These are phyloP conservation scores for Barnettozyma populi DNA, from an alignment of 805 yeast genomes.

Conservation along the genomic window DNA sequence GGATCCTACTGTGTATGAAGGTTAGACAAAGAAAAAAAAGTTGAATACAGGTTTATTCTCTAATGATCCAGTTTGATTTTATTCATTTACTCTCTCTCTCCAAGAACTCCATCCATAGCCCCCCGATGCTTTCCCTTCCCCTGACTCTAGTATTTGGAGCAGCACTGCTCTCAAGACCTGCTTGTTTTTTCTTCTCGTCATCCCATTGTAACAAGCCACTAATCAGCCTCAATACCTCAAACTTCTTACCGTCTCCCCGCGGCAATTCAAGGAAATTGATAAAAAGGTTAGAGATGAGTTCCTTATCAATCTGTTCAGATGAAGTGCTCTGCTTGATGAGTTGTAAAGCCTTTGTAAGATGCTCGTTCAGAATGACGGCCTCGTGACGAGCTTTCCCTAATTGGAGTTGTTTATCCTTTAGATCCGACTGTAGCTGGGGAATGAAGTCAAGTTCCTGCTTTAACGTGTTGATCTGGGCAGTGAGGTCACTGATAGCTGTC, in stretches of 20 bases:
- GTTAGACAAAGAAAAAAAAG: too few species aligned
- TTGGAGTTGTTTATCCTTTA: slow-evolving; percentile 65
- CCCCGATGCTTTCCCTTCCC: slow-evolving; percentile 48
- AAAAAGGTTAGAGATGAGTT: slow-evolving; percentile 78
- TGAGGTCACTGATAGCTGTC: not conserved
- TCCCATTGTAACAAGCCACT: slow-evolving; percentile 87
- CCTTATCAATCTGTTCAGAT: slow-evolving; percentile 78
- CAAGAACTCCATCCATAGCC: slow-evolving; percentile 74
- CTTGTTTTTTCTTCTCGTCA: slow-evolving; percentile 67
- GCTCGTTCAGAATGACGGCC: slow-evolving; percentile 89
- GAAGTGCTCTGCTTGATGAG: slow-evolving; percentile 74
- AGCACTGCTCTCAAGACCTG: slow-evolving; percentile 47
- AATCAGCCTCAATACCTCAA: slow-evolving; percentile 82
- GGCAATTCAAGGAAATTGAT: slow-evolving; percentile 83
- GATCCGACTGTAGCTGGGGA: slow-evolving; percentile 43
- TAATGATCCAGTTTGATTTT: not conserved
- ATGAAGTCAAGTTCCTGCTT: slow-evolving; percentile 22
- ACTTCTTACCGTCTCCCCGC: slow-evolving; percentile 90
- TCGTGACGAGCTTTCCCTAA: slow-evolving; percentile 93
- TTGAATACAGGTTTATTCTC: not conserved
- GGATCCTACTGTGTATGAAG: slow-evolving; percentile 34
- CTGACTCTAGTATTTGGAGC: not conserved
- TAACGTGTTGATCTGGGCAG: slow-evolving; percentile 7
- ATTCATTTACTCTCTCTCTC: slow-evolving; percentile 53
- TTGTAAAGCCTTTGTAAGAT: slow-evolving; percentile 85